phyloP scores from a whole-genome alignment of 2,329 filamentous ascomycete genomes.

The Phialophora chinensis region DNA sequence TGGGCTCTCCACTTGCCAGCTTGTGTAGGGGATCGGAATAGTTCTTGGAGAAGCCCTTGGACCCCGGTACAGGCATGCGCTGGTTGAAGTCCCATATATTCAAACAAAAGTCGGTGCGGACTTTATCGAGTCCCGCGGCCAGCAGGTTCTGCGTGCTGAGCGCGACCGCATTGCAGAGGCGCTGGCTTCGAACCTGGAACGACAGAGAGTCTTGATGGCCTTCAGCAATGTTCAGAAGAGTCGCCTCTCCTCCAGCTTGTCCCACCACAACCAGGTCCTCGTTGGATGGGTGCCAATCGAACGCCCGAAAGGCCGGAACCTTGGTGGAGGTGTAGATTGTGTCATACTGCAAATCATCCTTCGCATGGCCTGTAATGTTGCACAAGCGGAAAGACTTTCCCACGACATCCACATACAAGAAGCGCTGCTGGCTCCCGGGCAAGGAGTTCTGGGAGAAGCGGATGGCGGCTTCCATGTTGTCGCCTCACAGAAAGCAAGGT shows the following conservation, averaged over 20 bases:
- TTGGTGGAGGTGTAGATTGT: constrained; percentile 60
- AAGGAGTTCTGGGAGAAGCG: constrained; percentile 68
- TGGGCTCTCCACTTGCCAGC: constrained; percentile 65
- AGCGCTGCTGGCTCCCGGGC: constrained; percentile 56
- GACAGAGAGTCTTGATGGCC: constrained; percentile 54
- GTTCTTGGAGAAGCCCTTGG: constrained; percentile 35
- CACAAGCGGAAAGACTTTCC: constrained; percentile 65
- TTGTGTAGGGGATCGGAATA: constrained; percentile 60
- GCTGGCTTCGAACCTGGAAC: constrained; percentile 66
- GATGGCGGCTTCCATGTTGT: constrained; percentile 64
- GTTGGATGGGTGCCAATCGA: constrained; percentile 68
- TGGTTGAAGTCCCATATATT: constrained; percentile 68
- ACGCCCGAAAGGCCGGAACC: constrained; percentile 67
- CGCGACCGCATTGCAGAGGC: constrained; percentile 69
- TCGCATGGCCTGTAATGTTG: constrained; percentile 52
- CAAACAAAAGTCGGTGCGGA: constrained; percentile 68
- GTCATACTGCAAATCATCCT: constrained; percentile 56
- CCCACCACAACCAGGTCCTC: constrained; percentile 65
- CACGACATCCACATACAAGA: constrained; percentile 66
- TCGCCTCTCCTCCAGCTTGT: constrained; percentile 66
- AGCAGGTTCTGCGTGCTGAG: constrained; percentile 63
- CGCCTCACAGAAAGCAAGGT: not conserved
- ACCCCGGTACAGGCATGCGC: constrained; percentile 47
- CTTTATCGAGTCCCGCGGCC: constrained; percentile 67
- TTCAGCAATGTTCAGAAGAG: constrained; percentile 61